These are phyloP conservation scores for Colletotrichum sp. DNA, from an alignment of 2,329 filamentous ascomycete genomes.

Conservation along the genomic window DNA sequence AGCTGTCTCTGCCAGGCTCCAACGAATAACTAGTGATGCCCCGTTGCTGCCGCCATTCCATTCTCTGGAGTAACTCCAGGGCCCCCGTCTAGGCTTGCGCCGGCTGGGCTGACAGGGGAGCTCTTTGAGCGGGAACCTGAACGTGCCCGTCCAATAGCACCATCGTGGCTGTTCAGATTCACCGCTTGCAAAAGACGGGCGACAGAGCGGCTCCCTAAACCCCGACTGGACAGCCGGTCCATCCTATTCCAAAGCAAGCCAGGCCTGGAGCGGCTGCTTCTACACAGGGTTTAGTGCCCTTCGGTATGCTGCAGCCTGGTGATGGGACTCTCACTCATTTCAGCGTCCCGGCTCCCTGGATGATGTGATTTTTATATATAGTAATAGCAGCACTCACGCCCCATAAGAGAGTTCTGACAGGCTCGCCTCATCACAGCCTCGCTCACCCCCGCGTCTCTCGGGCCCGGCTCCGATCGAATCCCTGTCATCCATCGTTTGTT, in stretches of 20 bases:
- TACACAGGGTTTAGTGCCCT: background rate
- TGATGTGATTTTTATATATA: slow-evolving; percentile 19
- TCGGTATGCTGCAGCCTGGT: slow-evolving; percentile 17
- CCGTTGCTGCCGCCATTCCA: background rate
- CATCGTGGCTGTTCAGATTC: slow-evolving; percentile 12
- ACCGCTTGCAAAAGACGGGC: slow-evolving; percentile 12
- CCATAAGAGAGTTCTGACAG: slow-evolving; percentile 7
- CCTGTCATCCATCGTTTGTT: background rate
- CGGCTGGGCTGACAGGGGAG: slow-evolving; percentile 5
- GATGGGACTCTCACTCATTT: background rate
- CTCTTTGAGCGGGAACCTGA: background rate
- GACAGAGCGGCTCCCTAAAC: background rate
- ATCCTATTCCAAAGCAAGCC: background rate
- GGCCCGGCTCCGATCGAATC: slow-evolving; percentile 1
- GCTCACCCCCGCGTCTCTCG: slow-evolving; percentile 11
- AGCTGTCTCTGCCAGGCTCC: background rate
- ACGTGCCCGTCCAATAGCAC: background rate
- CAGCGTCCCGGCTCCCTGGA: slow-evolving; percentile 1
- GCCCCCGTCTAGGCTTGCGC: background rate
- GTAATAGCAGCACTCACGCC: background rate
- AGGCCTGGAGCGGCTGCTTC: background rate
- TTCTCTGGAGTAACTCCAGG: background rate
- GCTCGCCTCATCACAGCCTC: slow-evolving; percentile 16
- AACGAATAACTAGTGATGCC: background rate
- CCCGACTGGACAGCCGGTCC: background rate